These are phyloP conservation scores for Monilinia laxa DNA, from an alignment of 2,329 filamentous ascomycete genomes.

Conservation along the genomic window DNA sequence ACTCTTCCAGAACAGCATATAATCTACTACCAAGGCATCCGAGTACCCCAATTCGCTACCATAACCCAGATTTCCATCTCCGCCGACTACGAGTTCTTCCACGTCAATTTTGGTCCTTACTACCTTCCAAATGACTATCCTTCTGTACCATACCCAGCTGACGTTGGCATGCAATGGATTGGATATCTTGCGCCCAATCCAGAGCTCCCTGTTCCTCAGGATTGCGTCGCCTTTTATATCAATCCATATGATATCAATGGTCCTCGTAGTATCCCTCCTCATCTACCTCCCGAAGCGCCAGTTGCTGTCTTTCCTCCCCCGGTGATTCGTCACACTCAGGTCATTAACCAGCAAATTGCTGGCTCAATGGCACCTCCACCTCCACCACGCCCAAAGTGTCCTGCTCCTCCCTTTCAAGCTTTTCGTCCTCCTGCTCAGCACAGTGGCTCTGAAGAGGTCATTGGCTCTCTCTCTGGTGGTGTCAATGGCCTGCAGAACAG, in stretches of 20 bases:
- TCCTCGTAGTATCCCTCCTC: not conserved
- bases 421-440: not conserved
- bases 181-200: not conserved
- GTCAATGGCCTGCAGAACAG: not conserved
- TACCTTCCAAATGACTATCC: not conserved
- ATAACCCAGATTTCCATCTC: not conserved
- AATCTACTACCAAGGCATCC: not conserved
- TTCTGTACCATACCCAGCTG: not conserved
- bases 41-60: not conserved
- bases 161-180: not conserved
- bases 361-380: too few relatives aligned
- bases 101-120: not conserved
- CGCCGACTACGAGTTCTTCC: not conserved
- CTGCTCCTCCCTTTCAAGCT: not conserved
- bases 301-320: not conserved
- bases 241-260: constrained; percentile 9
- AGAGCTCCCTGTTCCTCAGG: not conserved
- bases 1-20: not conserved
- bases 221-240: not conserved
- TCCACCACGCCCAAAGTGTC: not conserved
- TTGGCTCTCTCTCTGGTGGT: not conserved
- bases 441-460: too few relatives aligned
- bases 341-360: not conserved
- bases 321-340: not conserved
- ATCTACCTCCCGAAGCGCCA: not conserved